Evolutionary conservation across 2,329 filamentous ascomycete species (phyloP).

Genomic region (Bisporella sp.): DNA sequence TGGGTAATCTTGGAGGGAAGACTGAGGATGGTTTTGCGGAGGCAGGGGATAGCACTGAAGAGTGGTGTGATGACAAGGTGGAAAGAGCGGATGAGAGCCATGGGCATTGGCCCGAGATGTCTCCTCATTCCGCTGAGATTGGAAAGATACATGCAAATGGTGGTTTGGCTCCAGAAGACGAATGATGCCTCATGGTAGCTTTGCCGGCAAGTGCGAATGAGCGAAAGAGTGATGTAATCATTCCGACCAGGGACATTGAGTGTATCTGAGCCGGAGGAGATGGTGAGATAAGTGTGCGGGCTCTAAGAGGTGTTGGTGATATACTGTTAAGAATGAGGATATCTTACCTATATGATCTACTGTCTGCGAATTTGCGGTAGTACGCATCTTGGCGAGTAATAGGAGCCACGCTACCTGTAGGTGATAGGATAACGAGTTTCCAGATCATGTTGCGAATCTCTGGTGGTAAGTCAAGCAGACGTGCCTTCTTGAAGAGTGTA

Average conservation of each 20-base stretch:
- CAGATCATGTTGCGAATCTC: conserved; percentile 1
- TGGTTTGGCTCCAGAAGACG: conserved; percentile 15
- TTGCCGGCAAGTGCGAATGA: conserved; percentile 15
- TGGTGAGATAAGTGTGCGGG: background rate
- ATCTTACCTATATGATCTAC: background rate
- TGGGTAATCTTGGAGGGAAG: no score
- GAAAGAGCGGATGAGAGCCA: no score
- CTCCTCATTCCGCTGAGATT: no score
- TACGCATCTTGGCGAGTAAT: background rate
- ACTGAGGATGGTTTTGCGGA: no score
- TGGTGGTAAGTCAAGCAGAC: background rate
- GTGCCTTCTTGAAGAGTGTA: background rate
- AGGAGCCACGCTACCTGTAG: background rate
- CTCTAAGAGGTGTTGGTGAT: background rate
- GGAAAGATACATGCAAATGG: background rate
- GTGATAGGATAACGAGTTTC: background rate
- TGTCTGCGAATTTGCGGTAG: background rate
- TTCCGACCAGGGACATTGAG: background rate
- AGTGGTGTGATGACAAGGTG: no score
- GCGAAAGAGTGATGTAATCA: conserved; percentile 8
- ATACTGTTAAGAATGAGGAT: background rate
- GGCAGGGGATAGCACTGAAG: no score
- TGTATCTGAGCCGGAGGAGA: background rate
- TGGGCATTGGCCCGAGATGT: no score
- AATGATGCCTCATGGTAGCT: conserved; percentile 14